Evolutionary conservation across 73 alveolate genomes (phyloP), one percentile per base, ranked within the genome.

Genomic region (Tetrahymena thermophila): DNA sequence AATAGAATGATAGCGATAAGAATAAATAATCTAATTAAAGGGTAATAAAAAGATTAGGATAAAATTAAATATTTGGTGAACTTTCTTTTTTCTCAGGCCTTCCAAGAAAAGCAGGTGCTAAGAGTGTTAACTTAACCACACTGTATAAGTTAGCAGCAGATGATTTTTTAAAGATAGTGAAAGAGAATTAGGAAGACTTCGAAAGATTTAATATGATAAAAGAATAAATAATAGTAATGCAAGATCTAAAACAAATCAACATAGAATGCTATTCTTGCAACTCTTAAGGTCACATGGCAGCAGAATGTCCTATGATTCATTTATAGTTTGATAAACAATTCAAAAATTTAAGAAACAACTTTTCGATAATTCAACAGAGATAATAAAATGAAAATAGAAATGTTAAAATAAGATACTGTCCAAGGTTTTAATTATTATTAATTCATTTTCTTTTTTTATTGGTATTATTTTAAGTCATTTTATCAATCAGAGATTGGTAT

Each of bases 61-160:
- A 94, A 10, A 94, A 94, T 57, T 84, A 83, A 25, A 40, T 56
- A 15, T 94, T 94, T 42, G 96, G 96, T 31, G 96, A 94, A 25
- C 85, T 28, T 35, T 85, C 96, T 16, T 94, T 94, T 85, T 40
- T 84, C 14, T 85, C 96, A 43, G 96, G 96, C 28, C 50, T 57
- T 38, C 93, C 94, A 94, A 84, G 96, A 43, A 83, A 85, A 85
- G 96, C 96, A 3, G 56, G 93, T n/a, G 96, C 95, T 42, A 44
- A 84, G 43, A 40, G 95, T 21, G 58, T 85, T 85, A 34, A 25
- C 17, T 85, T 38, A n/a, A n/a, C 83, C 19, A 85, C 94, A 9
- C 14, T 85, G 1, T 85, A 38, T 35, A 85, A 85, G 71, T n/a
- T 85, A 13, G 4, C 94, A 17, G 3, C 35, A 35, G 58, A 85